Evolutionary conservation across 2,329 filamentous ascomycete species (phyloP), one percentile per base, ranked within the genome.

Genomic region (Aspergillus vadensis): DNA sequence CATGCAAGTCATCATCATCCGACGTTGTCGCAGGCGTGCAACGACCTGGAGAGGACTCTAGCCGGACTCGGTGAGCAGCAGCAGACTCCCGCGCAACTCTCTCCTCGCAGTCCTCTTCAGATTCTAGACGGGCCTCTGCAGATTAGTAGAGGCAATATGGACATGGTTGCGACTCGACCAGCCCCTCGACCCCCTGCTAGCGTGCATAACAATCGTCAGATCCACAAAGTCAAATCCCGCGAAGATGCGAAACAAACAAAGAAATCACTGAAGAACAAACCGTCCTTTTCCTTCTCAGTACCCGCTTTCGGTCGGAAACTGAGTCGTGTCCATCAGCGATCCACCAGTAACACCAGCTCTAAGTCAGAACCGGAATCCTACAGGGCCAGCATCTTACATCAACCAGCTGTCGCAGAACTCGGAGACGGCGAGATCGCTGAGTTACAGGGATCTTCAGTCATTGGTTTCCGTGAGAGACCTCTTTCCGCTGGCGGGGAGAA

Each of bases 41-140:
- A 72, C 27, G 76, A 78, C 8, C 64, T 79, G 53, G 74, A 76
- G 48, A 66, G 69, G 19, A 70, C 74, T 17, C 68, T 77, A 25
- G 65, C 69, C 17, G 65, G 65, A 14, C 67, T 76, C 41, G 60
- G 61, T 27, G 59, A 67, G 54, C 44, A 49, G 12, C 53, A 15
- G 9, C 55, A 52, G 15, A 17, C 38, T 1, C 55, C 48, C 27
- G 47, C 10, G 25, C 63, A 64, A 32, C 55, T 64, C 39, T 52
- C 64, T 3, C 57, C 62, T 10, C 60, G 63, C 6, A 57, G 55
- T 14, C 63, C 65, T 15, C 41, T 65, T 10, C 57, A 67, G 4
- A 49, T 70, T n/a, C 59, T 72, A 12, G 67, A 70, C 14, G 59
- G 63, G 12, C 72, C 73, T 27, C 59, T 75, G 30, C 74, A 76